Evolutionary conservation across 352 stramenopile genomes (phyloP), one percentile per base, ranked within the genome.

Genomic region (Phytophthora melonis): DNA sequence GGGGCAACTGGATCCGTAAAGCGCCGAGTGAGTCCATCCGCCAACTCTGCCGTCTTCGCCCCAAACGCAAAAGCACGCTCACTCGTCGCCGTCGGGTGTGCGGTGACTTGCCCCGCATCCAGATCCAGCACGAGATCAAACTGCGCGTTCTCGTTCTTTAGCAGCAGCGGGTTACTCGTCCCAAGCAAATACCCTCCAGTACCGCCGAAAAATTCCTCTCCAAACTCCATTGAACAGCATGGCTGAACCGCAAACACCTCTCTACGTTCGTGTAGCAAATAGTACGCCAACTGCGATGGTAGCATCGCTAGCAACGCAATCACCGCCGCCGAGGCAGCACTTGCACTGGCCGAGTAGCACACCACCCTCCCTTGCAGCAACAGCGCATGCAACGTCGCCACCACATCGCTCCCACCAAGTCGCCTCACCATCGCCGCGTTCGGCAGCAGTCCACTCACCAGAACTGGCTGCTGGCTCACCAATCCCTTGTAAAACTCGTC

Each of bases 321-420:
- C 36, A 87, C 79, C 13, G 84, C 83, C 1, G 82, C 80, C 5
- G 84, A 87, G 3, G 87, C 84, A 23, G 83, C 66, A 50, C 78
- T 89, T 5, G 81, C 66, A 58, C 83, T 89, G 0, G 74, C 73
- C 3, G 89, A 93, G 74, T 88, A 96, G 58, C 92, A 94, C 27
- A 93, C 81, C 4, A 96, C 77, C 6, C 91, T 82, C 0, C 91
- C 91, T 77, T 96, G 87, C 6, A 96, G 54, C 23, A 96, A 43
- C 1, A 97, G 34, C 9, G 93, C 84, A 8, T 88, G 83, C 36
- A 96, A 58, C 8, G 93, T 80, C 10, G 83, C 87, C 27, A 96
- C 54, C 9, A 96, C 66, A 39, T 95, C 83, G 13, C 82, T 82
- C 16, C 80, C 83, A 63, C 75, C 66, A 32, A 93, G 61, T 34